A percentile compares a stretch with the other conserved stretches of the same genome.
Conservation (phyloP, 1,284 basidiomycete species). For the Binderoboletus segoi region DNA sequence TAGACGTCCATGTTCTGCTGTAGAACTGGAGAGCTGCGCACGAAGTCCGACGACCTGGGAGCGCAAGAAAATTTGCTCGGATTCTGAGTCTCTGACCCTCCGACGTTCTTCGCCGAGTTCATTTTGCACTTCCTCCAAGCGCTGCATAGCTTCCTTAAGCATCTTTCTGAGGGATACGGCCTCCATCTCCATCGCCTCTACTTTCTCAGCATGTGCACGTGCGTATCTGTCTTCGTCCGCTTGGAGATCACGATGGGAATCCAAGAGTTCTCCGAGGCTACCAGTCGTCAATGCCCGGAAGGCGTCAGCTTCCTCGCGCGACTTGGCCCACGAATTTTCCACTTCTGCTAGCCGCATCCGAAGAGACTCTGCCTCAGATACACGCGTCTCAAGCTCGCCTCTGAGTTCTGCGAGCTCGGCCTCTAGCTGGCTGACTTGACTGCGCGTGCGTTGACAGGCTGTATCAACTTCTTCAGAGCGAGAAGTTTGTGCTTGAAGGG, state of each 20-base stretch:
- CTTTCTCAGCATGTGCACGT: slow-evolving; percentile 78
- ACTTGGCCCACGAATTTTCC: slow-evolving; percentile 86
- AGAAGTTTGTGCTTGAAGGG: slow-evolving; percentile 73
- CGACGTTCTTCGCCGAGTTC: slow-evolving; percentile 74
- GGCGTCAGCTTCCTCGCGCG: slow-evolving; percentile 87
- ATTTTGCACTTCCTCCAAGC: slow-evolving; percentile 68
- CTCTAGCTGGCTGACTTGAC: slow-evolving; percentile 71
- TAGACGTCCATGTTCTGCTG: slow-evolving; percentile 73
- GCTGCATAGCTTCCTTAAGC: slow-evolving; percentile 76
- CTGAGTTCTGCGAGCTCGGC: slow-evolving; percentile 75
- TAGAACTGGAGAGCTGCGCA: slow-evolving; percentile 71
- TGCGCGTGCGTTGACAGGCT: slow-evolving; percentile 69
- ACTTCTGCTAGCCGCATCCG: slow-evolving; percentile 68
- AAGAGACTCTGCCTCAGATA: slow-evolving; percentile 72
- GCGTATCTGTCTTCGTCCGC: slow-evolving; percentile 76
- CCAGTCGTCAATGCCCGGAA: slow-evolving; percentile 83
- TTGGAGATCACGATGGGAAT: slow-evolving; percentile 78
- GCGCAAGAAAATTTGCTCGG: slow-evolving; percentile 69
- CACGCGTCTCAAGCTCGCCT: slow-evolving; percentile 75
- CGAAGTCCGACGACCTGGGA: slow-evolving; percentile 81
- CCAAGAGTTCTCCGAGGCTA: slow-evolving; percentile 81
- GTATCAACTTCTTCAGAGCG: slow-evolving; percentile 84
- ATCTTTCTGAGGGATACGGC: slow-evolving; percentile 71
- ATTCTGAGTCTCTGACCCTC: slow-evolving; percentile 67
- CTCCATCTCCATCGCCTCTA: slow-evolving; percentile 81